A percentile compares a stretch with the other conserved stretches of the same genome.
phyloP scores from a whole-genome alignment of 352 stramenopile genomes.

The Phytophthora multivora region DNA sequence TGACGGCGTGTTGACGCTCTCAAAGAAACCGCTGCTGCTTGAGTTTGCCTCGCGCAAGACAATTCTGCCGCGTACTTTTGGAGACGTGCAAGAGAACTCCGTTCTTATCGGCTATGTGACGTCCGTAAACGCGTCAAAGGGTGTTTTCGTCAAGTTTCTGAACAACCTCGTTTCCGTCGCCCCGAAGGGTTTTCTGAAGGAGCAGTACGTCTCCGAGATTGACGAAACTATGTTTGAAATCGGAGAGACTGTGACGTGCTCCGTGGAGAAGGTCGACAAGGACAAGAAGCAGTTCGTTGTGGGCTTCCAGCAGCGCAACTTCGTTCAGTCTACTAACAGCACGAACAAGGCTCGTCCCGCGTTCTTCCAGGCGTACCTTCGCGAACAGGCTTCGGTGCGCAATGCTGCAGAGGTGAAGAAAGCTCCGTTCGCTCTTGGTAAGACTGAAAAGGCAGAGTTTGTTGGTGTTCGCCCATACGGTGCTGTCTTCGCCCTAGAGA shows the following conservation, averaged over 20 bases:
- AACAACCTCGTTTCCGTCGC: slow-evolving; percentile 86
- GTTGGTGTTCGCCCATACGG: slow-evolving; percentile 85
- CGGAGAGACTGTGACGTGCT: slow-evolving; percentile 85
- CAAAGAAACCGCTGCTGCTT: slow-evolving; percentile 83
- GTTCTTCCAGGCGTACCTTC: slow-evolving; percentile 66
- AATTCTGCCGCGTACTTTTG: slow-evolving; percentile 63
- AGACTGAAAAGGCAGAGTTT: slow-evolving; percentile 85
- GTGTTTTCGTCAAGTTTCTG: slow-evolving; percentile 89
- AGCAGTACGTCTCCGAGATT: slow-evolving; percentile 75
- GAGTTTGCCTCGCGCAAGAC: slow-evolving; percentile 39
- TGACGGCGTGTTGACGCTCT: slow-evolving; percentile 76
- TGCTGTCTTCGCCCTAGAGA: slow-evolving; percentile 81
- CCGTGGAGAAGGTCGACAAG: slow-evolving; percentile 74
- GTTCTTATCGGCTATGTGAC: slow-evolving; percentile 81
- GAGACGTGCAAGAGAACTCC: slow-evolving; percentile 61
- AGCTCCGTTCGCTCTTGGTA: slow-evolving; percentile 54
- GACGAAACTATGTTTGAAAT: slow-evolving; percentile 84
- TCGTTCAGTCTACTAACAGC: slow-evolving; percentile 35
- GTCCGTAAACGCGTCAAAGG: slow-evolving; percentile 73
- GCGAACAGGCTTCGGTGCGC: slow-evolving; percentile 32
- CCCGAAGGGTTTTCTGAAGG: slow-evolving; percentile 77
- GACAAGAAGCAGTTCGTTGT: slow-evolving; percentile 85
- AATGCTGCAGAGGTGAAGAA: slow-evolving; percentile 20
- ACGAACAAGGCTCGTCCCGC: slow-evolving; percentile 42
- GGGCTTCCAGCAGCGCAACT: slow-evolving; percentile 61